phyloP scores from a whole-genome alignment of 1,284 basidiomycete genomes.

The Irpex lacteus region DNA sequence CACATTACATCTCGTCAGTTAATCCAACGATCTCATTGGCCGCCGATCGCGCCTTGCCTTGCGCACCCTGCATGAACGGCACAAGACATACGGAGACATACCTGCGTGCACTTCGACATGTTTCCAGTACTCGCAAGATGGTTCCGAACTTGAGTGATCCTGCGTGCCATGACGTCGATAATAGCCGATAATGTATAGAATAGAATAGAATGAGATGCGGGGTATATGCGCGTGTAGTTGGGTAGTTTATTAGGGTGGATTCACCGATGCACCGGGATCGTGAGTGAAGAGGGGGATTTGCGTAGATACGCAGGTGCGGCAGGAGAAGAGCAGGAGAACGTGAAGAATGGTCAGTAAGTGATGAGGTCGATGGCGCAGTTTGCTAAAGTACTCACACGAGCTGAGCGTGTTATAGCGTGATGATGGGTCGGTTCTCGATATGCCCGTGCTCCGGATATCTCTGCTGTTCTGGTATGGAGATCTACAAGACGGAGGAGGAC shows the following conservation, averaged over 20 bases:
- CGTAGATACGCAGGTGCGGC: not conserved
- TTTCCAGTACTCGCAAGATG: conserved; percentile 21
- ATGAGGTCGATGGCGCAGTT: not conserved
- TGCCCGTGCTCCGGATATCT: not conserved
- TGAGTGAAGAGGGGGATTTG: not conserved
- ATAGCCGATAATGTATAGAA: not conserved
- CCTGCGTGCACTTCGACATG: conserved; percentile 41
- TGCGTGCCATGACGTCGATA: conserved; percentile 23
- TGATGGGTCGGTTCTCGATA: not conserved
- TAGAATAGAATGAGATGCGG: not conserved
- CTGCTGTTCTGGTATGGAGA: not conserved
- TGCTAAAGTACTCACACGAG: not conserved
- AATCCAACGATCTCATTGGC: conserved; percentile 13
- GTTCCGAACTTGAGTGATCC: conserved; percentile 26
- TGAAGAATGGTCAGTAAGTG: not conserved
- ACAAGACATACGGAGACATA: conserved; percentile 23
- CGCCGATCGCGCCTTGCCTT: no score
- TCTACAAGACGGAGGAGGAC: not conserved
- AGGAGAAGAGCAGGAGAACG: not conserved
- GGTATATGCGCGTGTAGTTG: not conserved
- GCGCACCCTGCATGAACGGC: conserved; percentile 8
- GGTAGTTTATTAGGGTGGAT: not conserved
- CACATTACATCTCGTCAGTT: not conserved
- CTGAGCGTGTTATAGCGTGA: not conserved
- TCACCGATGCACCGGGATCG: not conserved